Conservation (phyloP, 2,329 filamentous ascomycete genomes). For the Eurotiales sp. region DNA sequence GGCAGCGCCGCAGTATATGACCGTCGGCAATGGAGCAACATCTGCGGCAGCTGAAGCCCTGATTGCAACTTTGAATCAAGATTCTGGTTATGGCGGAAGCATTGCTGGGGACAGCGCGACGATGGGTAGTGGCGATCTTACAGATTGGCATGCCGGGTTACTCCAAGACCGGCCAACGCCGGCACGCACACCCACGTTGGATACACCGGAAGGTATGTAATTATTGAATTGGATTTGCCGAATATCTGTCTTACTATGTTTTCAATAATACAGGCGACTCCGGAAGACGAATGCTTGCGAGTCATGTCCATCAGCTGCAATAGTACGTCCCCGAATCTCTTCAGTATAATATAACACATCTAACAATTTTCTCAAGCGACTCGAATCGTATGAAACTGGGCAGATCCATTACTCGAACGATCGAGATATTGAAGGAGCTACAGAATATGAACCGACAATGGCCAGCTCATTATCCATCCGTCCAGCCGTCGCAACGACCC, state of each 20-base stretch:
- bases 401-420: conserved; percentile 78
- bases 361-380: conserved; percentile 53
- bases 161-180: conserved; percentile 57
- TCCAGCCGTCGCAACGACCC: conserved; percentile 34
- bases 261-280: conserved; percentile 49
- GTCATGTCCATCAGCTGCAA: conserved; percentile 86
- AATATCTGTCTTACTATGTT: conserved; percentile 13
- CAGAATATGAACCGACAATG: conserved; percentile 87
- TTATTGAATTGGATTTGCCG: conserved; percentile 22
- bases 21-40: conserved; percentile 75
- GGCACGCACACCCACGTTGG: conserved; percentile 49
- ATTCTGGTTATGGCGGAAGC: conserved; percentile 90
- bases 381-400: conserved; percentile 83
- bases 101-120: conserved; percentile 61
- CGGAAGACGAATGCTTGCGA: conserved; percentile 67
- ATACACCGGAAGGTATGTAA: conserved; percentile 43
- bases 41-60: conserved; percentile 78
- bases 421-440: conserved; percentile 76
- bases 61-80: conserved; percentile 75
- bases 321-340: conserved; percentile 50
- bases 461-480: conserved; percentile 90
- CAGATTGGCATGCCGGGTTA: conserved; percentile 54
- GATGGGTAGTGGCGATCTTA: conserved; percentile 39
- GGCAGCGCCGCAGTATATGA: conserved; percentile 69
- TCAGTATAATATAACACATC: not conserved